phyloP scores from a whole-genome alignment of 2,329 filamentous ascomycete species.

The Pleoardoris graminearum region DNA sequence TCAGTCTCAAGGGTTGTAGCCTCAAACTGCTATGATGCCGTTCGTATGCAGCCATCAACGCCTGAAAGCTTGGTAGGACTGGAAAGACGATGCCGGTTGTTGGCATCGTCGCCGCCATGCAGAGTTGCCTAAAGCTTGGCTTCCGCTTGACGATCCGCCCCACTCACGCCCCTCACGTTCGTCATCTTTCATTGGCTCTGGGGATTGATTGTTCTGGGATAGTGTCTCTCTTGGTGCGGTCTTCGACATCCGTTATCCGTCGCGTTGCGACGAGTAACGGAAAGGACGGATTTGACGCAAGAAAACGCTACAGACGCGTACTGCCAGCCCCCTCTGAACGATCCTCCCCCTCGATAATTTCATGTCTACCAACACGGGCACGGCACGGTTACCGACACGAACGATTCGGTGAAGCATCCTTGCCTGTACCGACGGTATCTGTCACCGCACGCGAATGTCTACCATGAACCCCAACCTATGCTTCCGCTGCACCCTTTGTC shows the following conservation, averaged over 20 bases:
- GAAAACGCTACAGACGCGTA: constrained; percentile 11
- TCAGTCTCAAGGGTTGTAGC: constrained; percentile 24
- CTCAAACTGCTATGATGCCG: constrained; percentile 42
- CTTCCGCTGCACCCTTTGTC: background rate
- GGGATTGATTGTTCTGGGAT: constrained; percentile 2
- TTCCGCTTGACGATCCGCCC: background rate
- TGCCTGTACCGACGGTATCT: background rate
- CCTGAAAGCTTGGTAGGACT: constrained; percentile 31
- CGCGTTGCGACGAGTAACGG: constrained; percentile 26
- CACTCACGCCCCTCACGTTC: constrained; percentile 13
- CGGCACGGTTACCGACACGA: constrained; percentile 5
- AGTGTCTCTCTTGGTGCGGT: constrained; percentile 1
- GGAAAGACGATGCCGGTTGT: constrained; percentile 22
- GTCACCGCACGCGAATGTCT: background rate
- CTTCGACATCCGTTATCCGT: constrained; percentile 17
- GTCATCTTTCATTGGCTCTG: constrained; percentile 2
- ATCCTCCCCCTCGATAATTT: constrained; percentile 14
- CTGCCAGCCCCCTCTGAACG: constrained; percentile 10
- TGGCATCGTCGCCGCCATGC: constrained; percentile 6
- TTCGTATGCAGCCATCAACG: constrained; percentile 28
- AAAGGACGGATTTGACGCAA: constrained; percentile 18
- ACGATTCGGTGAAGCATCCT: background rate
- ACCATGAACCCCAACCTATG: background rate
- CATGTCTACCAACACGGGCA: constrained; percentile 1
- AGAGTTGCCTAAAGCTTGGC: constrained; percentile 2